Percentiles rank a stretch among this genome's conserved stretches.
Evolutionary conservation across 75 land plant species (phyloP).

Genomic region (Ceratopteris richardii): DNA sequence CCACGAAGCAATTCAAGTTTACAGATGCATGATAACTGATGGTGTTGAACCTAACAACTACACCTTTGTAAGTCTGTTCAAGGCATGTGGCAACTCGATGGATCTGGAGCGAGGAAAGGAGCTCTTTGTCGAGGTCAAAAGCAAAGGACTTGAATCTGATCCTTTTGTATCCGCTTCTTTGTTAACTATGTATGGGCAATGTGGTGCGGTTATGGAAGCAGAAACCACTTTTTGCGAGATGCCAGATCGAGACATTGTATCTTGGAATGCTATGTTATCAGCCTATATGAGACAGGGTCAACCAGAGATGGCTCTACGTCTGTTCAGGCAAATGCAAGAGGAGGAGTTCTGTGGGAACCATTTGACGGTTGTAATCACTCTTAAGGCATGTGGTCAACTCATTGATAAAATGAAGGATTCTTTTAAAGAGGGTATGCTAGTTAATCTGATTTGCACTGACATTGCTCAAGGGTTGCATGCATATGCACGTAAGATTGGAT

Average conservation of each 20-base stretch:
- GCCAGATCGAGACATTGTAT: constrained; percentile 22
- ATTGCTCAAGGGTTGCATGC: too few relatives aligned
- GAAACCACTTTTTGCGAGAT: constrained; percentile 16
- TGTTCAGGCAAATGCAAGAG: constrained; percentile 14
- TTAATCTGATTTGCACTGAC: too few relatives aligned
- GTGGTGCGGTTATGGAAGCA: constrained; percentile 11
- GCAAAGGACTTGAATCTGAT: not conserved
- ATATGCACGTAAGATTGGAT: too few relatives aligned
- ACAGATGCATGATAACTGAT: not conserved
- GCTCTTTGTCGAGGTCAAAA: not conserved
- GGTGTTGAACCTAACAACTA: not conserved
- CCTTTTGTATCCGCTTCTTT: constrained; percentile 22
- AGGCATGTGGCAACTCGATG: not conserved
- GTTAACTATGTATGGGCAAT: constrained; percentile 26
- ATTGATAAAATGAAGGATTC: too few relatives aligned
- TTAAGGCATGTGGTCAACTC: too few relatives aligned
- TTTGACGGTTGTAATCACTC: too few relatives aligned
- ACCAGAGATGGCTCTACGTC: constrained; percentile 12
- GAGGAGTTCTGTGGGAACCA: too few relatives aligned
- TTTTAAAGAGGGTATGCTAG: too few relatives aligned
- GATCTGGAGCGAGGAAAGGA: constrained; percentile 1
- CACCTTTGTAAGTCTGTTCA: constrained; percentile 8
- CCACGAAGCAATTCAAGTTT: not conserved
- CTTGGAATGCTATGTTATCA: constrained; percentile 20
- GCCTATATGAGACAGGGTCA: constrained; percentile 16